Base-by-base conservation (phyloP, 306 rosid species). In the Macrotyloma uniflorum region DNA sequence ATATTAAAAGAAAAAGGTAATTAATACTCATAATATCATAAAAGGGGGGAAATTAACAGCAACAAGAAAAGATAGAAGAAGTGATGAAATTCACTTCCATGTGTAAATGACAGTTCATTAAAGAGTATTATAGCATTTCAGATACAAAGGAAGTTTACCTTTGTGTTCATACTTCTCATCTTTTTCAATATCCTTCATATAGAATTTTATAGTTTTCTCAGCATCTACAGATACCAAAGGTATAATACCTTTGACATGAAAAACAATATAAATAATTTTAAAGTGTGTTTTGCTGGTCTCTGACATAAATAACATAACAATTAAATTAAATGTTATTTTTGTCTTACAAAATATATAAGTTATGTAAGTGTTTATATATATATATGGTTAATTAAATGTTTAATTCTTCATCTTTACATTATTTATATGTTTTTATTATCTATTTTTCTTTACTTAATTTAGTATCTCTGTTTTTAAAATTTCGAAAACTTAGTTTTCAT, bases 181-280 rank as follows among this genome's bases (percentile, higher is more conserved):
- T 24, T 35, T 35, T 0, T 36, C 36, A 10, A 22, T 19, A 36
- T 15, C 15, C 6, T 46, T 18, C 65, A 33, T 22, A 50, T 33
- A 32, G 12, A 12, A 64, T 4, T 50, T 76, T 18, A 64, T 33
- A 50, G 26, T 38, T 49, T 51, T 49, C 0, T 35, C 28, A 10
- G 30, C 15, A 7, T 35, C 54, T 24, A 76, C 14, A 13, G 65
- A 42, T 22, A 64, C 80, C 15, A 76, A 28, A 13, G 15, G 16
- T n/a, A n/a, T n/a, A 9, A 53, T 66, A 51, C 80, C 73, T 77
- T 65, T 23, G 30, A 22, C 38, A 36, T 8, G 40, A 36, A 50
- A 76, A 65, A 65, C 15, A 72, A 53, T 22, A 35, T 12, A 49
- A 61, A 57, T 2, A 12, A 51, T 3, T 8, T 30, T 28, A 33